Conservation (phyloP, 176 grass and related monocot species). For the Oryza punctata region DNA sequence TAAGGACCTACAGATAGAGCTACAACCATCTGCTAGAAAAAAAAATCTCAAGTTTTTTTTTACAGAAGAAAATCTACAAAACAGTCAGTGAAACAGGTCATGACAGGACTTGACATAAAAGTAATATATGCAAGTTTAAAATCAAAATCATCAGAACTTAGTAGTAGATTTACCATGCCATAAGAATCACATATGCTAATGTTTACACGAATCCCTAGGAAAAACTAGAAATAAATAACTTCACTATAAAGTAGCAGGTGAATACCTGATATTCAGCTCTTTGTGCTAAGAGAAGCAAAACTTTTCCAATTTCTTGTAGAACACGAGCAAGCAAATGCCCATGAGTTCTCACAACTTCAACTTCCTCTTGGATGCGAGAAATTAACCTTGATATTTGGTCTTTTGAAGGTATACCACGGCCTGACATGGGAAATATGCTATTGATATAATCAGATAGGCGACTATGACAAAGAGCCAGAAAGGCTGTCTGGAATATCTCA, state of each 20-base stretch:
- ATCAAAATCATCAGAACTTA: constrained; percentile 9
- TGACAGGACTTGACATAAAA: background rate
- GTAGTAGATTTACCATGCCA: background rate
- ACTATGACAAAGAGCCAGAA: constrained; percentile 84
- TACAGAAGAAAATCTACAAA: background rate
- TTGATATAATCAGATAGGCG: constrained; percentile 95
- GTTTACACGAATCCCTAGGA: background rate
- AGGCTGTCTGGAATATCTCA: constrained; percentile 81
- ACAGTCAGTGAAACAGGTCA: constrained; percentile 19
- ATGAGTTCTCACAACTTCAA: constrained; percentile 94
- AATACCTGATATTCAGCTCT: constrained; percentile 97
- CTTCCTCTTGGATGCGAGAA: constrained; percentile 96
- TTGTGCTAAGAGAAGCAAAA: constrained; percentile 76
- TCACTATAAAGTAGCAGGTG: constrained; percentile 21
- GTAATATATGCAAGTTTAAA: constrained; percentile 9
- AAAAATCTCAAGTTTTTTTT: background rate
- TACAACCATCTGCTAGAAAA: background rate
- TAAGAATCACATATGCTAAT: constrained; percentile 7
- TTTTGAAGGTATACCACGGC: constrained; percentile 92
- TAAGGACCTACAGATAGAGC: background rate
- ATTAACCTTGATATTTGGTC: constrained; percentile 96
- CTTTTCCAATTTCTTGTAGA: constrained; percentile 87
- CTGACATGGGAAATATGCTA: constrained; percentile 87
- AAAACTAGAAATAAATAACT: constrained; percentile 31
- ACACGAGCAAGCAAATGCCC: constrained; percentile 83